Conservation (phyloP, 306 rosid genomes). For the Senna siamea region DNA sequence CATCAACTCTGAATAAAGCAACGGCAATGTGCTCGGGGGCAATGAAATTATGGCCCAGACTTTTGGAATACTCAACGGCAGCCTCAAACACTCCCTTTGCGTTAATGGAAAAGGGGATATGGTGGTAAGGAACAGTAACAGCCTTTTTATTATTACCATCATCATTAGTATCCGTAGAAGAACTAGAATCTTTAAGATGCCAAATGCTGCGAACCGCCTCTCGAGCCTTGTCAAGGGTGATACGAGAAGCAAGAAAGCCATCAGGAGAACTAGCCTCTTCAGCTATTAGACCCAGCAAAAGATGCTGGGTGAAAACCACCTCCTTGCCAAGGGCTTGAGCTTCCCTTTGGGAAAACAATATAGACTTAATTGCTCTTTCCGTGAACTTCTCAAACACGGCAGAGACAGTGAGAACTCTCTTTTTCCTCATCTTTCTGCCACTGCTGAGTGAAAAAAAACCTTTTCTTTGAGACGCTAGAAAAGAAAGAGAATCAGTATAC, state of each 20-base stretch:
- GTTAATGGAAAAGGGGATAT: conserved; percentile 67
- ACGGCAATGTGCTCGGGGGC: conserved; percentile 80
- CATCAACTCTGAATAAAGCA: conserved; percentile 69
- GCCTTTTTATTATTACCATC: background rate
- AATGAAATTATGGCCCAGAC: conserved; percentile 68
- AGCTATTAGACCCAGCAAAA: conserved; percentile 79
- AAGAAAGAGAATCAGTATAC: conserved; percentile 32
- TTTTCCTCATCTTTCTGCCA: conserved; percentile 21
- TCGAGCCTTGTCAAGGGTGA: conserved; percentile 68
- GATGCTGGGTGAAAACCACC: conserved; percentile 69
- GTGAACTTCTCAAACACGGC: conserved; percentile 81
- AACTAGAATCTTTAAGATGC: conserved; percentile 30
- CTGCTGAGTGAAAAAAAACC: conserved; percentile 10
- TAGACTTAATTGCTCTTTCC: conserved; percentile 76
- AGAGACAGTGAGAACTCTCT: conserved; percentile 35
- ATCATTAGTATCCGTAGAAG: background rate
- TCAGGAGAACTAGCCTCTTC: conserved; percentile 61
- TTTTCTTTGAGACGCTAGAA: conserved; percentile 34
- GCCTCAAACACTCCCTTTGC: conserved; percentile 77
- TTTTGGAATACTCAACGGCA: conserved; percentile 74
- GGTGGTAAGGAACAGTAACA: conserved; percentile 27
- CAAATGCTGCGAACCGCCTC: conserved; percentile 58
- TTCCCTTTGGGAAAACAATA: conserved; percentile 72
- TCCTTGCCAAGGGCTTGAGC: conserved; percentile 67
- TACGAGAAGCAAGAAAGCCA: conserved; percentile 70